Base-by-base conservation (phyloP, 805 yeast genomes). In the Teunomyces stri region DNA sequence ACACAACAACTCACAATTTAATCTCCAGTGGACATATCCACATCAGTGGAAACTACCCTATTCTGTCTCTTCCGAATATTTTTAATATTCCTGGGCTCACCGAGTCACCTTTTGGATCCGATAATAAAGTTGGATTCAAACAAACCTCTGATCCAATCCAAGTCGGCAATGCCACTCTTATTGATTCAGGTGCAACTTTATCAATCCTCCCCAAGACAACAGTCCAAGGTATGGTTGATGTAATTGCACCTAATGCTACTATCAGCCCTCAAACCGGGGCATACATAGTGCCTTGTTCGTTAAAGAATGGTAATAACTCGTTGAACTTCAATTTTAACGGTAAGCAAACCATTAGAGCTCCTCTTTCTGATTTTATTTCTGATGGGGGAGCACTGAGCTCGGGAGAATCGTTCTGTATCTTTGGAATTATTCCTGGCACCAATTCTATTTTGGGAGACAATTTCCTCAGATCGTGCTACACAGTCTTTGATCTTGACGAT, bases 151-250 rank as follows among this genome's bases (percentile, higher is more conserved):
- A 46, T 30, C 31, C 47, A 5, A 20, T 31, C 10, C 28, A 21
- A 5, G 40, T 37, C 5, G 27, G 22, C 27, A 20, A 40, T 34
- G 56, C 51, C 33, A 80, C 74, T 3, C 50, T 79, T 6, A 59
- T 83, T 35, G 87, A 83, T 61, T 75, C 84, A 3, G 87, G 87
- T 36, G 75, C 85, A 10, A 78, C 87, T 12, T 59, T 76, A 40
- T 60, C 79, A 10, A 69, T 68, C 48, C 61, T 78, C 5, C 85
- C 85, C 10, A 37, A 43, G 2, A 45, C 43, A 5, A 30, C 57
- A 12, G 42, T 49, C 18, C 30, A 39, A 22, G 21, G 31, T 6
- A 12, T 57, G 18, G 36, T 43, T 29, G 22, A 41, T 21, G n/a
- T 28, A 7, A n/a, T 51, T 11, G 51, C 46, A 15, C 48, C 52